phyloP scores from a whole-genome alignment of 2,329 filamentous ascomycete genomes.

The Penicillium sclerotigenum region DNA sequence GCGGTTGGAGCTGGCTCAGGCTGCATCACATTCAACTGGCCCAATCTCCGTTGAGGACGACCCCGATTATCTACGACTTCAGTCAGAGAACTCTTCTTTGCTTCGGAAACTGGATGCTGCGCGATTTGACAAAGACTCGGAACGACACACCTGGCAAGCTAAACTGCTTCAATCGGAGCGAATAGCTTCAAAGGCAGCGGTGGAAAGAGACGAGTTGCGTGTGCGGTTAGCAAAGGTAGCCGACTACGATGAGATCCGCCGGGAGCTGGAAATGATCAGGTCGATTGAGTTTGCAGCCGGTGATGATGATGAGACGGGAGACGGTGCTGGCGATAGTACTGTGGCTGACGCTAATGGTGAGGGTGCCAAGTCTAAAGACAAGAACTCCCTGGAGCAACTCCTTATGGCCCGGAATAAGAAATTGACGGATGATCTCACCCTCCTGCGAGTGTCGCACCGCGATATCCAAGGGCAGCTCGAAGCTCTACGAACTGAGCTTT shows the following conservation, averaged over 20 bases:
- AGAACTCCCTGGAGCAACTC: conserved; percentile 82
- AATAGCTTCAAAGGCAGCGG: conserved; percentile 68
- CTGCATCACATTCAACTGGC: conserved; percentile 65
- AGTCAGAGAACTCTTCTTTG: conserved; percentile 89
- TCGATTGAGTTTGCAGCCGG: conserved; percentile 89
- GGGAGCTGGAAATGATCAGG: conserved; percentile 93
- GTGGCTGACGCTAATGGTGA: conserved; percentile 46
- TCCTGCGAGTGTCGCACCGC: conserved; percentile 89
- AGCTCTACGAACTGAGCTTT: conserved; percentile 77
- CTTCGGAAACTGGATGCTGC: conserved; percentile 82
- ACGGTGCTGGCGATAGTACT: conserved; percentile 37
- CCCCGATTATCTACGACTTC: conserved; percentile 78
- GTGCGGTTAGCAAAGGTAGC: conserved; percentile 81
- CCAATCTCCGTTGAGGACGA: conserved; percentile 75
- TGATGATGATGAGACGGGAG: conserved; percentile 63
- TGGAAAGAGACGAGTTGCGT: conserved; percentile 77
- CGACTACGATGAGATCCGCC: conserved; percentile 95
- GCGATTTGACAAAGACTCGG: conserved; percentile 76
- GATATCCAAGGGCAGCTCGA: conserved; percentile 80
- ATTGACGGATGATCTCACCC: conserved; percentile 85
- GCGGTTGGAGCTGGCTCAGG: conserved; percentile 83
- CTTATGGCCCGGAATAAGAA: conserved; percentile 94
- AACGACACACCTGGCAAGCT: conserved; percentile 71
- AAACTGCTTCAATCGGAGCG: conserved; percentile 77
- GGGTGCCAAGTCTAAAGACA: conserved; percentile 58